phyloP scores from a whole-genome alignment of 164 flowering plant species.

The Warburgia ugandensis region DNA sequence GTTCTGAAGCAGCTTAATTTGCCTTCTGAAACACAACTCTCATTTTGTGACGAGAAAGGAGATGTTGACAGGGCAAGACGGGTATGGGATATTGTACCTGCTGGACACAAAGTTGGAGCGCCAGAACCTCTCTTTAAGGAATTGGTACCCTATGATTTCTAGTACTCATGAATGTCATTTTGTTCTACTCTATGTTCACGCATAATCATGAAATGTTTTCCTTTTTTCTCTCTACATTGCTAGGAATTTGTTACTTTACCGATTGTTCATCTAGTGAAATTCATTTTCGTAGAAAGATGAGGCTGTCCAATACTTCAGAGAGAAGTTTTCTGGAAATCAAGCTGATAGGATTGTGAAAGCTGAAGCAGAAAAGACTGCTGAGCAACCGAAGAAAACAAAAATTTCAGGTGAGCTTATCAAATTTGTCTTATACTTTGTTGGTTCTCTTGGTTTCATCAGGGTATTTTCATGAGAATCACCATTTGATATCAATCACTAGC shows the following conservation, averaged over 20 bases:
- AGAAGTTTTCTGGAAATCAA: conserved; percentile 88
- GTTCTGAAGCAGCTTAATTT: conserved; percentile 86
- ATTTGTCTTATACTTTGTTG: not conserved
- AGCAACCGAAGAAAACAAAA: conserved; percentile 54
- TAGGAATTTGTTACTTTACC: not conserved
- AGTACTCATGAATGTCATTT: not conserved
- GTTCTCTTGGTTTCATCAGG: not conserved
- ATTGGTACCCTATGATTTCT: conserved; percentile 32
- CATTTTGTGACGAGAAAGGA: conserved; percentile 58
- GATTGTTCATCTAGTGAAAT: not conserved
- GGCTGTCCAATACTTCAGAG: conserved; percentile 42
- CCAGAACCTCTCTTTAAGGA: conserved; percentile 74
- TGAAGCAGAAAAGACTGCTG: conserved; percentile 53
- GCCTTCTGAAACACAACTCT: conserved; percentile 39
- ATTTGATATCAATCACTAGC: no score
- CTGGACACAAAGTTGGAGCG: conserved; percentile 62
- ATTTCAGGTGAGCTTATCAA: conserved; percentile 59
- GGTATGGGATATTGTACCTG: conserved; percentile 69
- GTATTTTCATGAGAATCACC: not conserved
- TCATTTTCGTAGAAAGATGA: conserved; percentile 54
- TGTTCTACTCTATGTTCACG: not conserved
- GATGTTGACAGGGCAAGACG: conserved; percentile 44
- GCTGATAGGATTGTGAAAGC: conserved; percentile 67
- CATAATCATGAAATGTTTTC: no score
- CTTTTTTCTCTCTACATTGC: not conserved